A percentile compares a stretch with the other conserved stretches of the same genome.
phyloP scores from a whole-genome alignment of 2,329 filamentous ascomycete genomes.

The Diaporthe longicolla region DNA sequence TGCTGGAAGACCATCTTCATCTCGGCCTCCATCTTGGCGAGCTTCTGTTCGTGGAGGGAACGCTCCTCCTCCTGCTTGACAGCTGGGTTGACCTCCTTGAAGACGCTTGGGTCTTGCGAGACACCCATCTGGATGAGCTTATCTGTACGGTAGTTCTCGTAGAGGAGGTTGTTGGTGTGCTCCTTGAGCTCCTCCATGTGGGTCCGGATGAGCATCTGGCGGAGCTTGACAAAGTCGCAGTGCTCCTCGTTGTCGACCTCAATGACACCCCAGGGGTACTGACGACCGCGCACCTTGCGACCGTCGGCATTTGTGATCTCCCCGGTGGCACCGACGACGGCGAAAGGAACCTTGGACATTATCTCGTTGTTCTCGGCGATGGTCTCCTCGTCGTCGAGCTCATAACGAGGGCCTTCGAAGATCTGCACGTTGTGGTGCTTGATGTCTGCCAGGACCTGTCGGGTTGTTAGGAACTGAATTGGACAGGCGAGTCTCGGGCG shows the following conservation, averaged over 20 bases:
- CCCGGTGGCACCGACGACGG: constrained; percentile 95
- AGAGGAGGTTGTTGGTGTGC: constrained; percentile 98
- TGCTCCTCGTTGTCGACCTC: constrained; percentile 99
- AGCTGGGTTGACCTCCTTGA: constrained; percentile 99
- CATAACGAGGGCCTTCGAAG: constrained; percentile 98
- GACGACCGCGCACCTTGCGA: constrained; percentile 94
- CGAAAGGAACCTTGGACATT: constrained; percentile 99
- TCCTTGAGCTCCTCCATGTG: constrained; percentile 99
- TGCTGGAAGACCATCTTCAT: constrained; percentile 99
- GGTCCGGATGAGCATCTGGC: constrained; percentile 99
- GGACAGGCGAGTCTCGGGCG: neutral
- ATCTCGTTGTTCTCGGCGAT: constrained; percentile 99
- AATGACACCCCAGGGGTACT: constrained; percentile 98
- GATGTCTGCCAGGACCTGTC: constrained; percentile 94
- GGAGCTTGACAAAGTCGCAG: constrained; percentile 99
- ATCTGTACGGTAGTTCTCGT: constrained; percentile 99
- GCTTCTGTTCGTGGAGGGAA: constrained; percentile 97
- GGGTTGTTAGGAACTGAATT: constrained; percentile 33
- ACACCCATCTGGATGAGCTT: constrained; percentile 99
- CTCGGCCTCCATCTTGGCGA: constrained; percentile 99
- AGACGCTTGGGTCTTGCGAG: constrained; percentile 97
- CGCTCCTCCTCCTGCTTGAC: constrained; percentile 99
- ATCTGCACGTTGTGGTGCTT: constrained; percentile 98
- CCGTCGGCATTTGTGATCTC: constrained; percentile 94
- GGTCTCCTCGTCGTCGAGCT: constrained; percentile 98